Evolutionary conservation across 2,329 filamentous ascomycete genomes (phyloP), one percentile per base, ranked within the genome.

Genomic region (Alternaria brassicae): DNA sequence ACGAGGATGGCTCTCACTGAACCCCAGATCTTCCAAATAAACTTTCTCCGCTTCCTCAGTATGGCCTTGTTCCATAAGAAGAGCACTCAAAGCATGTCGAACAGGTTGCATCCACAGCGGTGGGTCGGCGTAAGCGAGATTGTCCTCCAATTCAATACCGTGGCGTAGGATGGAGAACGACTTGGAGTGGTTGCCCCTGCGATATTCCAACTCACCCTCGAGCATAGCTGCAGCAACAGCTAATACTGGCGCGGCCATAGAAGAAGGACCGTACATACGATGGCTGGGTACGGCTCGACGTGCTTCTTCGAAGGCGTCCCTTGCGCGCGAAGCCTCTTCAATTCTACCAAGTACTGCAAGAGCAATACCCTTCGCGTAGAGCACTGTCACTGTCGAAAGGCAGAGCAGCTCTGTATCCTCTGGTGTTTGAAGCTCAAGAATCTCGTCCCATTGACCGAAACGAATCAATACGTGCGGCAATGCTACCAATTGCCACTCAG

Each of bases 401-500:
- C 47, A 56, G 6, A 48, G 32, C 12, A 55, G 5, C 12, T 3
- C n/a, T 19, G 45, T 12, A 19, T 55, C 19, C 17, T 13, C 32
- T 1, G 42, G 42, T 17, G 19, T 13, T 17, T 8, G 19, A 28
- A 58, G 55, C 12, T 53, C n/a, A 6, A 50, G 28, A 13, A 56
- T 40, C 8, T 55, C 42, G 2, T 59, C 30, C 56, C 56, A 59
- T 10, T 21, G 52, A 9, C 56, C 50, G n/a, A 59, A 59, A 36
- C 52, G 52, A 12, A 59, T 55, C 30, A 59, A n/a, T 2, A 21
- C 52, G 19, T 54, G 56, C 19, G 56, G 56, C 15, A 58, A 30
- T 15, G 56, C 55, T 10, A 58, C 49, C 2, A 48, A 21, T 27
- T 58, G 56, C 56, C 56, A 58, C 30, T 59, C 56, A 21, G 52